Evolutionary conservation across 345 rosid species (phyloP).

Genomic region (Hibiscus tridactylites): DNA sequence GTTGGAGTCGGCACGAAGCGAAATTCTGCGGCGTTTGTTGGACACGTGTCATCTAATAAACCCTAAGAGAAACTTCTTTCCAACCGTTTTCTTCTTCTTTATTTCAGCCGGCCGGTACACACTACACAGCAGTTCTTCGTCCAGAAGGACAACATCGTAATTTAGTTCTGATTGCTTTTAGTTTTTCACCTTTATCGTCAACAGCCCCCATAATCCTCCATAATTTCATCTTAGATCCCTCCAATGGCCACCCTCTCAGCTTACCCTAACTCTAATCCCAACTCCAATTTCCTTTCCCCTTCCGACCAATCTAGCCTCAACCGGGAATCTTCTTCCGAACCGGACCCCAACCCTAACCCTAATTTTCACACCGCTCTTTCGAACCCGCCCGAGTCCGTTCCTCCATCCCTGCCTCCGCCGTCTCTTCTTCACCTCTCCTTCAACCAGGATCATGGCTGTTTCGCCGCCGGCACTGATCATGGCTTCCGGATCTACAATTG

Average conservation of each 20-base stretch:
- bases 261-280: slow-evolving; percentile 4
- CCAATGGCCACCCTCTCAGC: slow-evolving; percentile 74
- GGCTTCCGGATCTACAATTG: slow-evolving; percentile 92
- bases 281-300: neutral
- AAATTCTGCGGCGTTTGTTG: too few relatives aligned
- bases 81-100: neutral
- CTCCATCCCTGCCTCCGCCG: slow-evolving; percentile 14
- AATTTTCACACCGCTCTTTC: slow-evolving; percentile 16
- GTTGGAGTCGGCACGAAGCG: too few relatives aligned
- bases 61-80: neutral
- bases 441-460: slow-evolving; percentile 86
- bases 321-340: slow-evolving; percentile 26
- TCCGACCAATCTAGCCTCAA: slow-evolving; percentile 2
- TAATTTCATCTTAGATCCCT: neutral
- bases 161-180: neutral
- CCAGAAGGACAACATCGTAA: neutral
- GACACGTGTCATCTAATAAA: neutral
- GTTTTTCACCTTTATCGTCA: too few relatives aligned
- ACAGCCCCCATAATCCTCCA: neutral
- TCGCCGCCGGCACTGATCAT: slow-evolving; percentile 80
- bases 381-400: slow-evolving; percentile 14
- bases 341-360: slow-evolving; percentile 11
- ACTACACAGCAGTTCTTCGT: neutral
- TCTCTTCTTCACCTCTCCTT: slow-evolving; percentile 66
- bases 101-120: neutral